These are phyloP conservation scores for Hibiscus trionum DNA, from an alignment of 345 rosid species.

Conservation along the genomic window DNA sequence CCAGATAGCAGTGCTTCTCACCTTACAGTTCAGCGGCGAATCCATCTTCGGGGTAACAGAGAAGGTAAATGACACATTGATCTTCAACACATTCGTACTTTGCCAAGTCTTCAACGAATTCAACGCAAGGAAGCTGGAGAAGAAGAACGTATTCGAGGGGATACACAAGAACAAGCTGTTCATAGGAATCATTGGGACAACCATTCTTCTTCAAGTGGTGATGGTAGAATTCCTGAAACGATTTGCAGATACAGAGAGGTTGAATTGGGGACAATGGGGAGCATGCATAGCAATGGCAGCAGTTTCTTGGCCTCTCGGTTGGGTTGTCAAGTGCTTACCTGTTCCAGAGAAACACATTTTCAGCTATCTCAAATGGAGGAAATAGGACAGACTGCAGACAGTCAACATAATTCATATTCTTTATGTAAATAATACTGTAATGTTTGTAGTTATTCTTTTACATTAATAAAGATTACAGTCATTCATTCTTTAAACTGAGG, in stretches of 20 bases:
- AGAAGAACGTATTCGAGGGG: slow-evolving; percentile 24
- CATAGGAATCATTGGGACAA: background rate
- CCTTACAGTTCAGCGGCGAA: slow-evolving; percentile 53
- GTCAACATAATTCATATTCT: background rate
- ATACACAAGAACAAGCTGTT: slow-evolving; percentile 12
- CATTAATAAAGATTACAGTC: background rate
- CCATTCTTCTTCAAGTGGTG: background rate
- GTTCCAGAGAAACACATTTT: background rate
- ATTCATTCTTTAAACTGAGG: background rate
- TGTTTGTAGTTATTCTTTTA: background rate
- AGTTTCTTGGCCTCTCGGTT: background rate
- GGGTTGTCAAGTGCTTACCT: slow-evolving; percentile 1
- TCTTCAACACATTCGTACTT: slow-evolving; percentile 61
- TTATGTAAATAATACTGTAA: background rate
- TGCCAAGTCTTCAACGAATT: slow-evolving; percentile 84
- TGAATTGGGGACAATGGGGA: background rate
- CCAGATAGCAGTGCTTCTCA: slow-evolving; percentile 49
- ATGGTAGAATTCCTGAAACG: background rate
- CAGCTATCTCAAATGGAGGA: background rate
- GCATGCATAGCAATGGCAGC: background rate
- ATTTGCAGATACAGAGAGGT: background rate
- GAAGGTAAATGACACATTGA: slow-evolving; percentile 53
- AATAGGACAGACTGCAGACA: background rate
- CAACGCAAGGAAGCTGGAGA: slow-evolving; percentile 66
- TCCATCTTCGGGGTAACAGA: slow-evolving; percentile 7